These are phyloP conservation scores for Nakazawaea peltata DNA, from an alignment of 805 yeast genomes.

Conservation along the genomic window DNA sequence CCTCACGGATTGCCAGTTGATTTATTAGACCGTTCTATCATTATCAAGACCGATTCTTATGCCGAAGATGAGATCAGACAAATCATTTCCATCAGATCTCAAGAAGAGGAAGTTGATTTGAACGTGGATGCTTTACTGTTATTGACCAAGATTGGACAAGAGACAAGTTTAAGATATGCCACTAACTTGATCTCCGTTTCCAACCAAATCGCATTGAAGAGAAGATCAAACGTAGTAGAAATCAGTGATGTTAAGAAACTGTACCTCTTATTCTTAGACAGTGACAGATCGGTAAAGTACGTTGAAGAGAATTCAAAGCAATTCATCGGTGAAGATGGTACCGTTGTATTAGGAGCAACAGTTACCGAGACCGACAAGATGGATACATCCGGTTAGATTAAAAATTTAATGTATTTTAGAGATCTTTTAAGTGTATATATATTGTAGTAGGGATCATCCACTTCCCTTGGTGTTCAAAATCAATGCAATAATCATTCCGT, in stretches of 20 bases:
- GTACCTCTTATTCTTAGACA: slow-evolving; percentile 80
- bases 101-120: slow-evolving; percentile 88
- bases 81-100: slow-evolving; percentile 82
- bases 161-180: slow-evolving; percentile 88
- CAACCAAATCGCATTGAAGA: slow-evolving; percentile 75
- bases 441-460: slow-evolving; percentile 26
- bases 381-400: slow-evolving; percentile 26
- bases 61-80: slow-evolving; percentile 76
- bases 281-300: slow-evolving; percentile 81
- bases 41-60: slow-evolving; percentile 80
- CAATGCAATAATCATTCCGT: slow-evolving; percentile 93
- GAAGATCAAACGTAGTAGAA: slow-evolving; percentile 66
- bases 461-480: slow-evolving; percentile 87
- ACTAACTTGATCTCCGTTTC: slow-evolving; percentile 87
- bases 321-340: slow-evolving; percentile 75
- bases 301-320: slow-evolving; percentile 49
- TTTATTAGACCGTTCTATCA: slow-evolving; percentile 86
- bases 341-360: slow-evolving; percentile 44
- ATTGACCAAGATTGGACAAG: slow-evolving; percentile 83
- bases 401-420: background rate
- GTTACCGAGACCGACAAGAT: slow-evolving; percentile 23
- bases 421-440: background rate
- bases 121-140: slow-evolving; percentile 76
- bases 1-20: slow-evolving; percentile 98
- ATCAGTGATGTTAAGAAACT: slow-evolving; percentile 81